Evolutionary conservation across 208 protist genomes (phyloP).

Genomic region (Trypanosomatidae sp.): DNA sequence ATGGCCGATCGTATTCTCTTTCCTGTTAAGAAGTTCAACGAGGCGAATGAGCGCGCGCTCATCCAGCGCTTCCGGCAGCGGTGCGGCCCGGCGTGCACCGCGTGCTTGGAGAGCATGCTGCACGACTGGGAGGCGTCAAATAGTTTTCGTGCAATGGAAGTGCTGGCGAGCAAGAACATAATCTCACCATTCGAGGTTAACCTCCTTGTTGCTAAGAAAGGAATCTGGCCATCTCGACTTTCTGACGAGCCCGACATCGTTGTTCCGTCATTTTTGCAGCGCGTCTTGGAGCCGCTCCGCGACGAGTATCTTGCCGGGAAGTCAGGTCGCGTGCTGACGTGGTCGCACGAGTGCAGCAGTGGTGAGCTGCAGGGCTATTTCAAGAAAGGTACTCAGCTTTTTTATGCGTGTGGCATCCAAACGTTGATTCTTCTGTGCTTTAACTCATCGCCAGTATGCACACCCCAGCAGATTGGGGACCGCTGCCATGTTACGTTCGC

Average conservation of each 20-base stretch:
- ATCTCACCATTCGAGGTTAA: conserved; percentile 45
- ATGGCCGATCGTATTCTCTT: conserved; percentile 84
- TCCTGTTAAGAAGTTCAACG: conserved; percentile 55
- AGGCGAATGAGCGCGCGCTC: conserved; percentile 62
- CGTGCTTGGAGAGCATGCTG: conserved; percentile 87
- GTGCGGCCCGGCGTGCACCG: conserved; percentile 70
- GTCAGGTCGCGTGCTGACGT: conserved; percentile 58
- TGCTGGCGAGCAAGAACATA: conserved; percentile 29
- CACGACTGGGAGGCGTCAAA: conserved; percentile 67
- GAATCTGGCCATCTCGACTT: conserved; percentile 74
- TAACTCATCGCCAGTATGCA: conserved; percentile 46
- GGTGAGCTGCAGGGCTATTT: conserved; percentile 62
- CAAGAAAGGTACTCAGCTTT: conserved; percentile 38
- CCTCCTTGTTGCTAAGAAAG: conserved; percentile 73
- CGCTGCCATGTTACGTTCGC: conserved; percentile 19
- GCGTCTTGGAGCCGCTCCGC: conserved; percentile 46
- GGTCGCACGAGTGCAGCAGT: conserved; percentile 81
- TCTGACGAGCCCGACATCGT: conserved; percentile 29
- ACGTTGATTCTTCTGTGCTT: conserved; percentile 76
- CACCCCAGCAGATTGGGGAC: conserved; percentile 24
- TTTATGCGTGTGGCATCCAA: conserved; percentile 70
- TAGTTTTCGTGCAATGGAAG: conserved; percentile 47
- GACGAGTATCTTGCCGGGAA: conserved; percentile 68
- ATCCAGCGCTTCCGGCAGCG: conserved; percentile 68
- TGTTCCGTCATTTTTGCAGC: conserved; percentile 42